Percentiles rank a stretch among this genome's conserved stretches.
Evolutionary conservation across 1,284 basidiomycete genomes (phyloP).

Genomic region (Ganoderma lingzhi): DNA sequence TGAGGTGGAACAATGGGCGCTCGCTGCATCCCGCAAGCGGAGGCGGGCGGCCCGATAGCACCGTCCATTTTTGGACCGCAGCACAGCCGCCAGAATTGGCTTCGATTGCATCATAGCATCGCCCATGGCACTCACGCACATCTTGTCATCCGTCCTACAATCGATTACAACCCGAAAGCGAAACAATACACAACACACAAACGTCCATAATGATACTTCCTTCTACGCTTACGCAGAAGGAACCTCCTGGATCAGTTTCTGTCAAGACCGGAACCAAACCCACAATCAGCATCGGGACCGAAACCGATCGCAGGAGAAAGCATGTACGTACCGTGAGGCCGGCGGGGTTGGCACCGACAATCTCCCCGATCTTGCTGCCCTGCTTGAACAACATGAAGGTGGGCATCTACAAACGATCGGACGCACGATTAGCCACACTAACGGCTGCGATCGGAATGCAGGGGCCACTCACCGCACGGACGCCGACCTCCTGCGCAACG

Average conservation of each 20-base stretch:
- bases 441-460: constrained; percentile 33
- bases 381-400: constrained; percentile 81
- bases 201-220: constrained; percentile 11
- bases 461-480: constrained; percentile 68
- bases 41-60: neutral
- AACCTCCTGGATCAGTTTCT: neutral
- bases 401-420: constrained; percentile 60
- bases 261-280: neutral
- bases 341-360: constrained; percentile 66
- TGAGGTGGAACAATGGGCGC: neutral
- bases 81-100: neutral
- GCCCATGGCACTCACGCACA: neutral
- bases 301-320: neutral
- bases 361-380: constrained; percentile 66
- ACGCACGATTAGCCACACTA: neutral
- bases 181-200: neutral
- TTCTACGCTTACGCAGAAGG: neutral
- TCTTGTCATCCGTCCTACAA: constrained; percentile 1
- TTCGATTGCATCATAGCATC: neutral
- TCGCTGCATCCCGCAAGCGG: neutral
- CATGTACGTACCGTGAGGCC: constrained; percentile 42
- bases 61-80: neutral
- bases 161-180: neutral
- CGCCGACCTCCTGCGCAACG: constrained; percentile 69
- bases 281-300: neutral